Base-by-base conservation (phyloP, 176 grass and related monocot genomes). In the Zea luxurians region DNA sequence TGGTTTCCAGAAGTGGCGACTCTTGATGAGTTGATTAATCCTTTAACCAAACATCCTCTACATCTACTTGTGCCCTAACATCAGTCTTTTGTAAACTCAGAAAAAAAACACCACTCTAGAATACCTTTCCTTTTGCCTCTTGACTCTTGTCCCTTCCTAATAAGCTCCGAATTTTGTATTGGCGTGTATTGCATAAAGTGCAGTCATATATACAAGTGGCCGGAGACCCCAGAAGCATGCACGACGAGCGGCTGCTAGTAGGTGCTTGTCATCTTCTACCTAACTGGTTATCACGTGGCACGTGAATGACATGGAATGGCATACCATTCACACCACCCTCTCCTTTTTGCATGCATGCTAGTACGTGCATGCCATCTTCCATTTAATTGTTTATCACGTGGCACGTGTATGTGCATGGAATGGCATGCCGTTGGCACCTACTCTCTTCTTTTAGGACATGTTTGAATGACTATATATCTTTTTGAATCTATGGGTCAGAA, bases 241-340 rank as follows among this genome's bases (percentile, higher is more conserved):
- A 42, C 3, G 21, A 42, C 3, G 21, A 27, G 62, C 38, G 34
- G 13, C 61, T 50, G 12, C 17, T 44, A 36, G 20, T 7, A 21
- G 5, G 41, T 13, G 41, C 6, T 17, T 71, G 60, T 3, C 48
- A 57, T 35, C 7, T 41, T 38, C 46, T 35, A 3, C 50, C n/a
- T 48, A 49, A 37, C 44, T 40, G 54, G 17, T 86, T 73, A 62
- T 87, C 61, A 67, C 37, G 37, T 79, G 20, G 37, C 53, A 63
- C 69, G 68, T 37, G 68, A 16, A 20, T 49, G 37, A 10, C 0
- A 6, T 58, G 8, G 4, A 48, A 18, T 68, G 45, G 5, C 66
- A 61, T 48, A n/a, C 45, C n/a, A 21, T 75, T 71, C 61, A 79
- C 50, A 6, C 6, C 79, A 79, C 50, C 17, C 27, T 27, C 27